Base-by-base conservation (phyloP, 2,329 filamentous ascomycete genomes). In the Curvularia eragrostidis region DNA sequence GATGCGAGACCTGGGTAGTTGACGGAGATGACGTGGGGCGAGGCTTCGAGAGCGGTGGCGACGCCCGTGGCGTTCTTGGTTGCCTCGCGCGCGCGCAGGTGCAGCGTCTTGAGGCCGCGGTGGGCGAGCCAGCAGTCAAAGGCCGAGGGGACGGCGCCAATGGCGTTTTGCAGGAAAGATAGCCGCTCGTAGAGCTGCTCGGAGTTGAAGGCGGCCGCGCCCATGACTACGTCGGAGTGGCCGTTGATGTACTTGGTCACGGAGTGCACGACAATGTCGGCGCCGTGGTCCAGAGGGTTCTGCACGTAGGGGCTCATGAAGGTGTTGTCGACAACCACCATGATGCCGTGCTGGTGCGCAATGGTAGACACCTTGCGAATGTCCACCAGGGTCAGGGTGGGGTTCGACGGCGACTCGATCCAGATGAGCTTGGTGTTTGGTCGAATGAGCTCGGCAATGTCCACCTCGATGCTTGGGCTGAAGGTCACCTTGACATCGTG, bases 171-270 rank as follows among this genome's bases (percentile, higher is more conserved):
- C 38, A 99, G 85, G 84, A 98, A 99, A 50, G 87, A 83, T 21
- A 99, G 86, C 41, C 91, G 88, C 62, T 89, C 82, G 74, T 88
- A 88, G 67, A 99, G 84, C 18, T 87, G 85, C 55, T 92, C 87
- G 28, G 89, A 91, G 84, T 97, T 98, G 85, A 96, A 96, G 49
- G 95, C 95, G 46, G 93, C 94, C 28, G 95, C 90, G 65, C 95
- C 95, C 95, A 99, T 99, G 70, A 98, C 89, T 8, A 99, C 95
- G 77, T 99, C 95, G 1, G 85, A 87, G 82, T 99, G 95, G 49
- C 95, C 95, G 78, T 98, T 98, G 82, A 99, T 98, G 81, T 98
- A 99, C 82, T 99, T 99, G 43, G 95, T 99, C 54, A 99, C 95
- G 54, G 89, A 93, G 84, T 98, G 94, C 42, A 98, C 90, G 66